Conservation (phyloP, 768 basidiomycete species). For the Rhizopogon salebrosus region DNA sequence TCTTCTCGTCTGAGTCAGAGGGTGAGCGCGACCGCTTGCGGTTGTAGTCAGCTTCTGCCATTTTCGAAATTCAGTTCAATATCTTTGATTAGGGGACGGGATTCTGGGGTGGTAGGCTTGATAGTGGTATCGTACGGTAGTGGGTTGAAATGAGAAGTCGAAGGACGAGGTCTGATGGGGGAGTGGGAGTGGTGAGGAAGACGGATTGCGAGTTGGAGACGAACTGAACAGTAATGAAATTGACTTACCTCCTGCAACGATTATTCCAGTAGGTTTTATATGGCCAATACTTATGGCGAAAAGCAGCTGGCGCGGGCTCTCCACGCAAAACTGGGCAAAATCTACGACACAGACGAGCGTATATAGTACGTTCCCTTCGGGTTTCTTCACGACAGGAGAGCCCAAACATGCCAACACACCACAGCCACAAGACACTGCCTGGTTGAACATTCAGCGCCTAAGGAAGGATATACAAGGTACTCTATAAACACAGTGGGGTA, state of each 20-base stretch:
- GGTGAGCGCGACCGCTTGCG: slow-evolving; percentile 87
- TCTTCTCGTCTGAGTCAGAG: slow-evolving; percentile 74
- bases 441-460: too few relatives aligned
- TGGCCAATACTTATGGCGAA: not conserved
- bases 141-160: slow-evolving; percentile 32
- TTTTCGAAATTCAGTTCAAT: slow-evolving; percentile 54
- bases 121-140: slow-evolving; percentile 33
- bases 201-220: slow-evolving; percentile 55
- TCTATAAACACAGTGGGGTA: too few relatives aligned
- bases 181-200: slow-evolving; percentile 49
- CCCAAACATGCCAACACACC: not conserved
- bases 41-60: slow-evolving; percentile 82
- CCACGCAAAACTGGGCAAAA: not conserved
- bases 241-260: slow-evolving; percentile 29
- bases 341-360: not conserved
- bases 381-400: not conserved
- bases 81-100: slow-evolving; percentile 28
- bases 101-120: slow-evolving; percentile 39
- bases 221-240: slow-evolving; percentile 22
- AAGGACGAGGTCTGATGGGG: slow-evolving; percentile 46
- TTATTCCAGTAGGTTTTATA: not conserved
- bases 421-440: not conserved
- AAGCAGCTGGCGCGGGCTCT: not conserved
- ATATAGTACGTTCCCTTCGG: not conserved
- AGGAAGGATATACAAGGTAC: too few relatives aligned